Evolutionary conservation across 2,329 filamentous ascomycete species (phyloP), one percentile per base, ranked within the genome.

Genomic region (Talaromyces sp.): DNA sequence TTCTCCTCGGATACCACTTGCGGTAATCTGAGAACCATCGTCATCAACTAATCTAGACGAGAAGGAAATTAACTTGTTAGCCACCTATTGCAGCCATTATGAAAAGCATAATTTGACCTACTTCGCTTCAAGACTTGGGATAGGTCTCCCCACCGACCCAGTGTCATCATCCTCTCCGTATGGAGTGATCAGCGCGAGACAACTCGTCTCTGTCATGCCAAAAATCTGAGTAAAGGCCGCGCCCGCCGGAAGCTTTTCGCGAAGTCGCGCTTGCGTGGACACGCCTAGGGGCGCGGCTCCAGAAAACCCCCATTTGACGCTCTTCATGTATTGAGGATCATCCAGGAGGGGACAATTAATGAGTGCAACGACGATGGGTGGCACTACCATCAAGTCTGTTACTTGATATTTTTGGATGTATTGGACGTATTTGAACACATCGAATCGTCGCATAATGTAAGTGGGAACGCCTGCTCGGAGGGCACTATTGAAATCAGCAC

Each of bases 331-430:
- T 70, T 83, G 89, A 30, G 87, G 82, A 66, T 81, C 82, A 5
- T 84, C 82, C 4, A 84, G 80, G 12, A 36, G 33, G 0, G 89
- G 89, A 66, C 89, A 83, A 72, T 93, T 95, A n/a, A 87, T 85
- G 67, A 96, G 80, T 16, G 84, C 80, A 5, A 94, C 84, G 0
- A 92, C 80, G 61, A 96, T 87, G 0, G 92, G 90, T 6, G 92
- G 92, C 5, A 93, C 91, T 10, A 88, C 79, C 10, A 81, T 78
- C 42, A 93, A 76, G 61, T 81, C 79, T 5, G 88, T 90, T 69
- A 96, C 88, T 52, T 83, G 83, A 75, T 85, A 91, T 58, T 79
- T 83, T 71, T 91, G 80, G 30, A 92, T 83, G 68, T 88, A 81
- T 61, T 85, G 3, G 72, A 96, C 81, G 82, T 93, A 86, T 72